Percentiles rank a stretch among this genome's conserved stretches.
Evolutionary conservation across 805 yeast genomes (phyloP).

Genomic region (Kuraishia ogatae): DNA sequence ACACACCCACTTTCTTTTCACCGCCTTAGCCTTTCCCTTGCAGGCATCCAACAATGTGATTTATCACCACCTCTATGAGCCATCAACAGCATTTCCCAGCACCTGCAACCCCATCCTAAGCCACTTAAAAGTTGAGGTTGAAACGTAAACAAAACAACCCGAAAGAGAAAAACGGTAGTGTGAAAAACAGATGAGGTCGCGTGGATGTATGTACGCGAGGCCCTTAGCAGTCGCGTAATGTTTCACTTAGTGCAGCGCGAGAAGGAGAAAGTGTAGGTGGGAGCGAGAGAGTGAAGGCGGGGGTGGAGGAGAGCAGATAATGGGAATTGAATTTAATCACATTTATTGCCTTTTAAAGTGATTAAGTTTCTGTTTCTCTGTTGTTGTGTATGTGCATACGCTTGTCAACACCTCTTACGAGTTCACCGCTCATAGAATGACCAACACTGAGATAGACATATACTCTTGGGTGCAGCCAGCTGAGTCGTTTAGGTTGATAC

Average conservation of each 20-base stretch:
- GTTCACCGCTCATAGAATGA: background rate
- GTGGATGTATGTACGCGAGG: background rate
- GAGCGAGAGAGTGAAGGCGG: background rate
- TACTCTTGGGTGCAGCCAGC: conserved; percentile 18
- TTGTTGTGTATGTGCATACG: too few relatives aligned
- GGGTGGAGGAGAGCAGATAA: background rate
- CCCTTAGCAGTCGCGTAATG: background rate
- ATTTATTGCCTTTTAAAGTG: too few relatives aligned
- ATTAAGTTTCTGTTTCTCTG: too few relatives aligned
- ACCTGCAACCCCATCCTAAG: background rate
- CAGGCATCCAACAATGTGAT: background rate
- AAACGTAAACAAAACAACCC: conserved; percentile 1
- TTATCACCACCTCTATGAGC: background rate
- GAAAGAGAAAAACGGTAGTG: background rate
- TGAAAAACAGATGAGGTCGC: background rate
- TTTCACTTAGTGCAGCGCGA: too few relatives aligned
- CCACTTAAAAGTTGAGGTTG: background rate
- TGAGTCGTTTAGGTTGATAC: conserved; percentile 37
- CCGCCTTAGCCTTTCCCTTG: too few relatives aligned
- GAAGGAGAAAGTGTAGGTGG: too few relatives aligned
- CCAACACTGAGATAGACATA: conserved; percentile 12
- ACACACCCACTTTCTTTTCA: too few relatives aligned
- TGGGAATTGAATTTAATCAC: too few relatives aligned
- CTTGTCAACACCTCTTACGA: too few relatives aligned
- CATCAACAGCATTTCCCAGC: background rate